Evolutionary conservation across 2,329 filamentous ascomycete genomes (phyloP).

Genomic region (Apiospora phragmitis): DNA sequence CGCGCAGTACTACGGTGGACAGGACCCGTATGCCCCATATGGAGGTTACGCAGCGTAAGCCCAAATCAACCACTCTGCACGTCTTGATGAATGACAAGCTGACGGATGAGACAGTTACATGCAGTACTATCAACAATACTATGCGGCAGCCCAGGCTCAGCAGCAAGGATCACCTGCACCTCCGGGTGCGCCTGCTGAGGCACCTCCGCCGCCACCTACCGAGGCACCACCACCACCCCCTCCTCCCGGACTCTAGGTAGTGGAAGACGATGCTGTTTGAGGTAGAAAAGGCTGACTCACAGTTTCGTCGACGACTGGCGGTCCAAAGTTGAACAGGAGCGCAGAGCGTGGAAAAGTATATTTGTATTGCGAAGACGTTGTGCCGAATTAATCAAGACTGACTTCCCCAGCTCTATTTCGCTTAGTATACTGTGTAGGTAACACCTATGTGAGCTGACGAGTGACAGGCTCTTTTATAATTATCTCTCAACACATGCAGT

Average conservation of each 20-base stretch:
- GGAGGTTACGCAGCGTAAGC: slow-evolving; percentile 80
- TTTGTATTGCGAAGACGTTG: background rate
- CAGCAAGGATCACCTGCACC: slow-evolving; percentile 45
- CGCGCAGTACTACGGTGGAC: slow-evolving; percentile 73
- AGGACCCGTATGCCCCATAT: slow-evolving; percentile 87
- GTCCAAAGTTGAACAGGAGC: background rate
- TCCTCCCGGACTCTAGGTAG: slow-evolving; percentile 51
- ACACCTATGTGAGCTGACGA: slow-evolving; percentile 2
- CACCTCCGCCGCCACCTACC: slow-evolving; percentile 60
- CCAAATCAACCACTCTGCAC: background rate
- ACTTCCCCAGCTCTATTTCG: background rate
- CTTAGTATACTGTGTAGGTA: slow-evolving; percentile 8
- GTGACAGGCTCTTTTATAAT: slow-evolving; percentile 4
- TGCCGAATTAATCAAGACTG: slow-evolving; percentile 4
- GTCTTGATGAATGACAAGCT: background rate
- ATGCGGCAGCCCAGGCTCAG: slow-evolving; percentile 54
- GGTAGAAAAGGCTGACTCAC: slow-evolving; percentile 7
- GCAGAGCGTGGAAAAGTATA: slow-evolving; percentile 8
- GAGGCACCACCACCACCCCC: slow-evolving; percentile 60
- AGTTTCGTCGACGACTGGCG: background rate
- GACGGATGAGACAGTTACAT: slow-evolving; percentile 46
- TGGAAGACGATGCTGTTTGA: slow-evolving; percentile 11
- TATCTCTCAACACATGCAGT: background rate
- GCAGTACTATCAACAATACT: slow-evolving; percentile 75
- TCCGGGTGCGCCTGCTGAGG: slow-evolving; percentile 48